phyloP scores from a whole-genome alignment of 1,139 yeast species.

The Suhomyces yuchorum region DNA sequence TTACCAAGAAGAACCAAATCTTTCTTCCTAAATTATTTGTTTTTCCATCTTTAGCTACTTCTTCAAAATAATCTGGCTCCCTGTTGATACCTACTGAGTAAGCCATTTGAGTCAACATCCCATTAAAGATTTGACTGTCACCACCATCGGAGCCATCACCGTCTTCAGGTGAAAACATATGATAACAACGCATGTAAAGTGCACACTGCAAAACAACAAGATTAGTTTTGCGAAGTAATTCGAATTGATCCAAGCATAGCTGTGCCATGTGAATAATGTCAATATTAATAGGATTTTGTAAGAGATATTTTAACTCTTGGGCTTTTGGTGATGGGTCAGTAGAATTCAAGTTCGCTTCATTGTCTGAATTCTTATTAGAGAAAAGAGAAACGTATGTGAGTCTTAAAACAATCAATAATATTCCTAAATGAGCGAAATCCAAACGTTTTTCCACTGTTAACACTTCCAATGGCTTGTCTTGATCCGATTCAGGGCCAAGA shows the following conservation, averaged over 20 bases:
- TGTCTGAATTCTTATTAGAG: conserved; percentile 33
- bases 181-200: conserved; percentile 39
- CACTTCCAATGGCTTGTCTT: conserved; percentile 15
- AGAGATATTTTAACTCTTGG: conserved; percentile 43
- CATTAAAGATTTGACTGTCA: conserved; percentile 42
- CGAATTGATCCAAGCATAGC: conserved; percentile 55
- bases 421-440: conserved; percentile 51
- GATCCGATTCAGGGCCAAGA: conserved; percentile 20
- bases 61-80: conserved; percentile 37
- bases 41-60: conserved; percentile 25
- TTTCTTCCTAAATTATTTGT: conserved; percentile 37
- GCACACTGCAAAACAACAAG: conserved; percentile 54
- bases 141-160: conserved; percentile 52
- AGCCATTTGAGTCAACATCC: conserved; percentile 45
- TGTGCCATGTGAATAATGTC: conserved; percentile 52
- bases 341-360: conserved; percentile 28
- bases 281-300: conserved; percentile 50
- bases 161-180: conserved; percentile 51
- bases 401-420: conserved; percentile 43
- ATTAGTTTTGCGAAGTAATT: conserved; percentile 48
- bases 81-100: conserved; percentile 49
- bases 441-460: conserved; percentile 38
- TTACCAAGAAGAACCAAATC: conserved; percentile 34
- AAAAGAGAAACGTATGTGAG: conserved; percentile 41
- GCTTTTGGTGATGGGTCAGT: conserved; percentile 26